Base-by-base conservation (phyloP, 345 rosid genomes). In the Theobroma cacao region DNA sequence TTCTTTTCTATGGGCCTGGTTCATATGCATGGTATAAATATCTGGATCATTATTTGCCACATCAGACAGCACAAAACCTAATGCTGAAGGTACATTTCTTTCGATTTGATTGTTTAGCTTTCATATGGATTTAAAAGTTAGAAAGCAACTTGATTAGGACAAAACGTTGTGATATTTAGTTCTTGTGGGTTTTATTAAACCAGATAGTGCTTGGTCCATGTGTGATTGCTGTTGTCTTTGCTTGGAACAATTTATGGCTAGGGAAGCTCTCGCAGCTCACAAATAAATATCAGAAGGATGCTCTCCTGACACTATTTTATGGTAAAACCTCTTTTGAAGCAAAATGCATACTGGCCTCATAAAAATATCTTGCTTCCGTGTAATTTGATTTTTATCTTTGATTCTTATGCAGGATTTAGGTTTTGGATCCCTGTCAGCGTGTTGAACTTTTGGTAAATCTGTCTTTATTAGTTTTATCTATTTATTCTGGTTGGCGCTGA, bases 401-500 rank as follows among this genome's bases (percentile, higher is more conserved):
- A 52, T 79, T 53, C 38, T 59, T 38, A 13, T 88, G 87, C 93
- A 95, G 99, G 99, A 61, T 90, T 95, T 72, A 91, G 97, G 79
- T 95, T 95, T 79, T 95, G 99, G 99, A 81, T 95, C 72, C 99
- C 99, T 63, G 98, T 93, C 88, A 95, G 98, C 79, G 53, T 77
- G 72, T 83, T 93, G 80, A 95, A 93, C 84, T 93, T 95, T 78
- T 89, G 97, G 97, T 95, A 90, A 36, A 64, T 5, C 59, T 79
- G 7, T 31, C 50, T 10, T 41, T 13, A 8, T 56, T 59, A 53
- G 45, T 15, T 7, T 55, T 14, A 11, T 20, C 28, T 12, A 45
- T 53, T 30, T n/a, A 79, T 66, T 20, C 55, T 36, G 3, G 30
- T 20, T 73, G 34, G 13, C 62, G 33, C 4, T 72, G 63, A n/a